Percentiles rank a stretch among this genome's conserved stretches.
Conservation (phyloP, 139 green algal genomes). For the Tetraselmis striata region DNA sequence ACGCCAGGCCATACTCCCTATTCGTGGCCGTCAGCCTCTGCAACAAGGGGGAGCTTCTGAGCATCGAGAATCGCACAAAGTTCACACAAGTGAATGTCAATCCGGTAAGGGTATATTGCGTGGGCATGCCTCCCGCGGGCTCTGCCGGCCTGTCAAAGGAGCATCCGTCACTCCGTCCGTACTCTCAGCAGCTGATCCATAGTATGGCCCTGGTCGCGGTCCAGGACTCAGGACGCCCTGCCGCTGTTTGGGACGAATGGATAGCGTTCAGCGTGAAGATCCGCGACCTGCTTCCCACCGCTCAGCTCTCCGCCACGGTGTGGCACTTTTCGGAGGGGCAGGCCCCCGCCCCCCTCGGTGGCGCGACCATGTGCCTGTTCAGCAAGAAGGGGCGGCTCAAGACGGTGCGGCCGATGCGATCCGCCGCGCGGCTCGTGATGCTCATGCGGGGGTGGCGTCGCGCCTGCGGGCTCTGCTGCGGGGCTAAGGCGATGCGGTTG, state of each 20-base stretch:
- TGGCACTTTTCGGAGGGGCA: slow-evolving; percentile 39
- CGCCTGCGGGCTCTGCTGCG: slow-evolving; percentile 11
- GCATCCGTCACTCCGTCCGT: slow-evolving; percentile 20
- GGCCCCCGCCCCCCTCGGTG: slow-evolving; percentile 39
- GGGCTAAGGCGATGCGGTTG: neutral
- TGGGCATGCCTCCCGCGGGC: neutral
- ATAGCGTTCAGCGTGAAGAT: slow-evolving; percentile 71
- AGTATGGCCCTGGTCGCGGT: slow-evolving; percentile 38
- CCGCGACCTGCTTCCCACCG: slow-evolving; percentile 66
- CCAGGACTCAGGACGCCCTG: slow-evolving; percentile 19
- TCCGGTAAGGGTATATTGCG: neutral
- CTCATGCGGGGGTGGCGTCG: neutral
- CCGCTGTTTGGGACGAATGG: slow-evolving; percentile 57
- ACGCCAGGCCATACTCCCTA: neutral
- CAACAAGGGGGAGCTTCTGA: neutral
- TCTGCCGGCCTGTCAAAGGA: neutral
- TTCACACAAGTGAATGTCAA: neutral
- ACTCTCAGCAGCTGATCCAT: slow-evolving; percentile 43
- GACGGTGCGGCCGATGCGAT: slow-evolving; percentile 18
- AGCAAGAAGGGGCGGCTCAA: slow-evolving; percentile 80
- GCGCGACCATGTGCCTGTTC: slow-evolving; percentile 70
- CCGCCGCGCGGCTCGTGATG: too few species aligned
- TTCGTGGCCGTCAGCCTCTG: neutral
- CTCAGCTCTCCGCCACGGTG: slow-evolving; percentile 64
- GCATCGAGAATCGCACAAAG: neutral